These are phyloP conservation scores for Irpex sp. DNA, from an alignment of 1,284 basidiomycete species.

Conservation along the genomic window DNA sequence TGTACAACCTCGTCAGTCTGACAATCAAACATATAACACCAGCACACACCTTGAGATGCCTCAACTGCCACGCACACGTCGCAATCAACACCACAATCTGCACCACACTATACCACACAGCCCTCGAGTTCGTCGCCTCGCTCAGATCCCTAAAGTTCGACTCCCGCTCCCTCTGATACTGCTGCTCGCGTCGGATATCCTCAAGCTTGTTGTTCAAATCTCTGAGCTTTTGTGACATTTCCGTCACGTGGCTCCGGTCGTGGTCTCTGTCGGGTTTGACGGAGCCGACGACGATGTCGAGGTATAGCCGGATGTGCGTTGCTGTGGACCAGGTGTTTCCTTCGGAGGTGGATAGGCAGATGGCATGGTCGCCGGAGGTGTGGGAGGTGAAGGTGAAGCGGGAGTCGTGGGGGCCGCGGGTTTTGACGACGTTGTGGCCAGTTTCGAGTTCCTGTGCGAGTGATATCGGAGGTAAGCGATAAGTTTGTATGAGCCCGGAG, in stretches of 20 bases:
- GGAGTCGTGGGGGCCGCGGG: constrained; percentile 85
- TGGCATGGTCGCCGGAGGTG: constrained; percentile 94
- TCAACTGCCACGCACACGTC: constrained; percentile 91
- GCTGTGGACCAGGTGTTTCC: constrained; percentile 62
- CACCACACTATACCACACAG: constrained; percentile 89
- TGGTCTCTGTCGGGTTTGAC: constrained; percentile 81
- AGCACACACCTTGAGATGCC: constrained; percentile 78
- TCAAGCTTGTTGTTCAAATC: constrained; percentile 92
- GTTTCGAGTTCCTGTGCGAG: constrained; percentile 69
- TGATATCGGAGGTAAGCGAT: constrained; percentile 5
- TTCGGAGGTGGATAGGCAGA: constrained; percentile 91
- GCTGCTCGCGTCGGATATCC: constrained; percentile 93
- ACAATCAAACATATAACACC: constrained; percentile 3
- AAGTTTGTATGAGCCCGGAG: background rate
- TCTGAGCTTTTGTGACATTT: constrained; percentile 82
- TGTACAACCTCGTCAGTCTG: constrained; percentile 8
- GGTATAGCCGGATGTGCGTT: constrained; percentile 90
- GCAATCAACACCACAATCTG: constrained; percentile 85
- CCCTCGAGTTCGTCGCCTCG: constrained; percentile 84
- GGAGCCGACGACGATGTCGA: constrained; percentile 90
- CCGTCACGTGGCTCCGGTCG: constrained; percentile 84
- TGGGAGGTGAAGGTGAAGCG: constrained; percentile 97
- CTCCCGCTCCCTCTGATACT: constrained; percentile 96
- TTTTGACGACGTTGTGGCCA: constrained; percentile 78
- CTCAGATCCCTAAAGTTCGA: constrained; percentile 87